These are phyloP conservation scores for Podochytrium sp. DNA, from an alignment of 192 early-diverging fungal species.

Conservation along the genomic window DNA sequence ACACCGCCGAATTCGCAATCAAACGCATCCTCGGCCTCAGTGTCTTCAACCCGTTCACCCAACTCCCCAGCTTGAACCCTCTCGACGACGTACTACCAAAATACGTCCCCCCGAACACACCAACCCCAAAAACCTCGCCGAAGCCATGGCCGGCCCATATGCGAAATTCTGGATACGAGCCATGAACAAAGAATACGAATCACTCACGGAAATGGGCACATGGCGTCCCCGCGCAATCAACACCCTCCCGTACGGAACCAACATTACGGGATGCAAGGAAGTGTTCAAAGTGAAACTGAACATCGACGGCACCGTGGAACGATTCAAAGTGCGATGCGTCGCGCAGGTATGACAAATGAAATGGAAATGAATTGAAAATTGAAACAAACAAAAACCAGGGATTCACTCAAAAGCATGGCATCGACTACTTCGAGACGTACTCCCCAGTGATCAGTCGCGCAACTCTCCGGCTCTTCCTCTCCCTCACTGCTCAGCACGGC, in stretches of 20 bases:
- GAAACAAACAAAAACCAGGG: too few relatives aligned
- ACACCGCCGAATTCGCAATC: background rate
- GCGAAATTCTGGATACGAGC: background rate
- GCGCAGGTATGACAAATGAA: too few relatives aligned
- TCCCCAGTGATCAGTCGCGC: conserved; percentile 12
- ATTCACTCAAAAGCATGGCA: conserved; percentile 33
- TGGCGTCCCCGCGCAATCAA: background rate
- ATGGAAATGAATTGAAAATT: too few relatives aligned
- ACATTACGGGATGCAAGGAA: conserved; percentile 1
- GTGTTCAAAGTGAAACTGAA: conserved; percentile 24
- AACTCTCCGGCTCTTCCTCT: background rate
- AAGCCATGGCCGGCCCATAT: background rate
- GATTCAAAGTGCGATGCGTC: conserved; percentile 38
- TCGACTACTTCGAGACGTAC: conserved; percentile 33
- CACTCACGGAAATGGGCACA: background rate
- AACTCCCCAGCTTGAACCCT: background rate
- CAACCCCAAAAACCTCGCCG: background rate
- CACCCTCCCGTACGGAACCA: background rate
- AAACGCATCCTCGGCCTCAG: background rate
- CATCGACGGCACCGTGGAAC: background rate
- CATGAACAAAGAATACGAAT: background rate
- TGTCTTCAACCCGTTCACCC: background rate
- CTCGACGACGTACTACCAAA: background rate
- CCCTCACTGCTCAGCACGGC: background rate
- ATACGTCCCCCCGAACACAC: background rate